These are phyloP conservation scores for Populus deltoides DNA, from an alignment of 345 rosid genomes.

Conservation along the genomic window DNA sequence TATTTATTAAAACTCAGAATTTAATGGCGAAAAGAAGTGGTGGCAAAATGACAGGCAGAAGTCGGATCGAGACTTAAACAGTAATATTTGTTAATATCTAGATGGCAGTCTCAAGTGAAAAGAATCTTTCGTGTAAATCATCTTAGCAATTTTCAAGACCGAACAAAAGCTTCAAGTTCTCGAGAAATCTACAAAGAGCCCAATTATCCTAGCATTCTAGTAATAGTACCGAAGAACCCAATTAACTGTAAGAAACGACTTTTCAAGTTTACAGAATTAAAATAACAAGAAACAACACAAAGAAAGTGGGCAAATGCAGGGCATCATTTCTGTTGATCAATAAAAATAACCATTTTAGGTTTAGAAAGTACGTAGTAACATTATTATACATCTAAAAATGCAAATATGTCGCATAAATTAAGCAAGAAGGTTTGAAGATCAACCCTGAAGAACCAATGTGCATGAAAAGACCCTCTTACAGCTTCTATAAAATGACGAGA, in stretches of 20 bases:
- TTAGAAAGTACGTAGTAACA: not conserved
- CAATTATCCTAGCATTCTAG: no score
- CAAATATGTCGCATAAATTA: not conserved
- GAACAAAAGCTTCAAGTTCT: not conserved
- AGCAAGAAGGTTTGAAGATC: no score
- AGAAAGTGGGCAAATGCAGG: no score
- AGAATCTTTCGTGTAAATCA: not conserved
- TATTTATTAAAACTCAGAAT: conserved; percentile 56
- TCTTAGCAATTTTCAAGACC: not conserved
- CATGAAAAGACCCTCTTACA: not conserved
- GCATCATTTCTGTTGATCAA: no score
- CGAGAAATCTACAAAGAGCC: not conserved
- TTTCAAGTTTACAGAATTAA: no score
- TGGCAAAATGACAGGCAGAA: conserved; percentile 60
- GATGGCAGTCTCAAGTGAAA: not conserved
- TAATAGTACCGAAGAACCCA: no score
- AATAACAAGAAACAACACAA: no score
- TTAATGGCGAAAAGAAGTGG: conserved; percentile 64
- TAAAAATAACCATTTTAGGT: not conserved
- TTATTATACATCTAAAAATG: no score
- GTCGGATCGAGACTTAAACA: conserved; percentile 36
- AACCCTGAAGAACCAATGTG: not conserved
- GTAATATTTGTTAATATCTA: not conserved
- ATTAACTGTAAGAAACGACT: no score
- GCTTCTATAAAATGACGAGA: not conserved